Evolutionary conservation across 495 filamentous ascomycete genomes (phyloP), one percentile per base, ranked within the genome.

Genomic region (Penicilliopsis zonata): DNA sequence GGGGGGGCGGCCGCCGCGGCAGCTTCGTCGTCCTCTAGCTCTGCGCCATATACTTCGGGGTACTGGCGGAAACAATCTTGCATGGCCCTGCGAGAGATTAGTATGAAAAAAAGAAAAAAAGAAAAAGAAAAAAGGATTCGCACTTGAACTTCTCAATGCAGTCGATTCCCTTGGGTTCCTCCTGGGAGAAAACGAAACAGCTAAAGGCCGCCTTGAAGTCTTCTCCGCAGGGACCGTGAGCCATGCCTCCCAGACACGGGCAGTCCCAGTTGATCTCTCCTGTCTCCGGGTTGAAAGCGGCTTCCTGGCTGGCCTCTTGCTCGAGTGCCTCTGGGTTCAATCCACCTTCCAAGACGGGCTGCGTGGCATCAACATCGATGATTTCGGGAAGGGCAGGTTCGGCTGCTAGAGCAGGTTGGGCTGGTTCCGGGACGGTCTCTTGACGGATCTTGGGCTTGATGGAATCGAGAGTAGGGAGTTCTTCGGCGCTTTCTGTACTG

Each of bases 221-320:
- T 56, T 88, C 84, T 18, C 92, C 90, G 54, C 88, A 98, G 21
- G 92, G 92, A 0, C 90, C 90, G 57, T 94, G 67, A 6, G 90
- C 90, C 90, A 98, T 98, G 17, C 90, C 90, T 30, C 90, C 90
- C 15, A 98, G 64, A 51, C 90, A 98, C 13, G 92, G 90, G 58
- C 90, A 98, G 52, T 95, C 90, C 92, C 92, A 98, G 67, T 98
- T 96, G 61, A 98, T 98, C 70, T 96, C 90, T 41, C 90, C 90
- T 6, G 90, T 98, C 68, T 96, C 92, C 9, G 85, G 84, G 57
- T 98, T 88, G 63, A 95, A 98, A 0, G 90, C 90, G 13, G 87
- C 90, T 53, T 95, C 73, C 40, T 85, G 69, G 32, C 57, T 68
- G 13, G 86, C 85, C 56, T 95, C 83, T 29, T 82, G 72, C 55